A percentile compares a stretch with the other conserved stretches of the same genome.
Evolutionary conservation across 331 rosid genomes (phyloP).

Genomic region (Rhamnella rubrinervis): DNA sequence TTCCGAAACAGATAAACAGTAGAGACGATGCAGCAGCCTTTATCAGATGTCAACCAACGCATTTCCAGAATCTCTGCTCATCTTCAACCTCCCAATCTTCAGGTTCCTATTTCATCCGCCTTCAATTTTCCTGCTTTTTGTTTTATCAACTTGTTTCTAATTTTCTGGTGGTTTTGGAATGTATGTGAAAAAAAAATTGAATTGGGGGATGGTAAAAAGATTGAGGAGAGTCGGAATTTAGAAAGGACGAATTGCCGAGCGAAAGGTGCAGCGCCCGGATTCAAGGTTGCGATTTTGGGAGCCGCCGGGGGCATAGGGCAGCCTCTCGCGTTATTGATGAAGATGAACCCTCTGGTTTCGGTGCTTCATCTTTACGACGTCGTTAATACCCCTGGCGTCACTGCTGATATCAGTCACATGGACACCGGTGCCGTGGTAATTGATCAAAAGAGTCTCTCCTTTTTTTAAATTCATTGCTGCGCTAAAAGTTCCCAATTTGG

Average conservation of each 20-base stretch:
- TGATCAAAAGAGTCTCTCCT: neutral
- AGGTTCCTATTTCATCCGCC: conserved; percentile 35
- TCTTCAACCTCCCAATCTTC: conserved; percentile 48
- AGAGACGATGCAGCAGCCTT: conserved; percentile 32
- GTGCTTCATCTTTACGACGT: conserved; percentile 95
- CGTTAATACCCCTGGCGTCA: conserved; percentile 92
- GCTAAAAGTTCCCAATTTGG: neutral
- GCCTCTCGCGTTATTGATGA: conserved; percentile 79
- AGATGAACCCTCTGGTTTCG: conserved; percentile 89
- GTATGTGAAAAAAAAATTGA: neutral
- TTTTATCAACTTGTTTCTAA: neutral
- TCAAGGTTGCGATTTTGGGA: conserved; percentile 63
- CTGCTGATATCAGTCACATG: conserved; percentile 96
- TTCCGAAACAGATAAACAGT: neutral
- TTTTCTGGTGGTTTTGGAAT: neutral
- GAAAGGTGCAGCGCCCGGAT: conserved; percentile 75
- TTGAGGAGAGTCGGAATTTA: conserved; percentile 40
- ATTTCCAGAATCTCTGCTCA: conserved; percentile 66
- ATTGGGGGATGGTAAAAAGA: conserved; percentile 22
- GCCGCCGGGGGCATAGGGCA: conserved; percentile 99
- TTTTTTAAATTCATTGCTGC: neutral
- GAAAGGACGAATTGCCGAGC: conserved; percentile 56
- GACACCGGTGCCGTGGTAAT: conserved; percentile 97
- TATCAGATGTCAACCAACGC: conserved; percentile 48
- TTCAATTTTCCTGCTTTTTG: neutral